These are phyloP conservation scores for Beta macrorhiza DNA, from an alignment of 179 eudicot species.

Conservation along the genomic window DNA sequence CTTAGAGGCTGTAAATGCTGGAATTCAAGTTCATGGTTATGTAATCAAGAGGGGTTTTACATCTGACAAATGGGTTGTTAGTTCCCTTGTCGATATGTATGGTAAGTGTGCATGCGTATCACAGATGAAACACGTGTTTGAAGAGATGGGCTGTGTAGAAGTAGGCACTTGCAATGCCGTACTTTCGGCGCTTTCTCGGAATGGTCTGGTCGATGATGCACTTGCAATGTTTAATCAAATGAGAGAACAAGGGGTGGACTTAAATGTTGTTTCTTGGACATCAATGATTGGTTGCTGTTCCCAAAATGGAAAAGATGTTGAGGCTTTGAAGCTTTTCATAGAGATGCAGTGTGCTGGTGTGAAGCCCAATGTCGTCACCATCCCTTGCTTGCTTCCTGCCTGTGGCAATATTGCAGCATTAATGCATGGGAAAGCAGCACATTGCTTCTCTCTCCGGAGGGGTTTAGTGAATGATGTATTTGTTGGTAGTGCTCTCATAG, in stretches of 20 bases:
- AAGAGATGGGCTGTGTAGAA: conserved; percentile 52
- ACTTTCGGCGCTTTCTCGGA: conserved; percentile 68
- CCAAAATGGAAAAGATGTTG: conserved; percentile 78
- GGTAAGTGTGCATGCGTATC: conserved; percentile 54
- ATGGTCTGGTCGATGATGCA: conserved; percentile 66
- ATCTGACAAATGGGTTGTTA: conserved; percentile 53
- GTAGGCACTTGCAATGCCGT: conserved; percentile 72
- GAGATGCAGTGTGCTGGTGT: conserved; percentile 79
- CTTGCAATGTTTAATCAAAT: conserved; percentile 46
- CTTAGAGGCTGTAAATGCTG: conserved; percentile 43
- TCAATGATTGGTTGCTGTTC: conserved; percentile 81
- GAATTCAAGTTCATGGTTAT: conserved; percentile 64
- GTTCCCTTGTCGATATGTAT: conserved; percentile 77
- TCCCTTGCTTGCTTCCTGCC: conserved; percentile 85
- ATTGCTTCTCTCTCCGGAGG: conserved; percentile 44
- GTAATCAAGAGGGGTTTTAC: conserved; percentile 56
- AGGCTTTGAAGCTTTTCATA: conserved; percentile 78
- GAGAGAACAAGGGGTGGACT: conserved; percentile 46
- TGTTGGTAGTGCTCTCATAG: conserved; percentile 49
- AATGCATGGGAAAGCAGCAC: conserved; percentile 54
- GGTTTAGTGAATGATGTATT: conserved; percentile 37
- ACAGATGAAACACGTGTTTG: conserved; percentile 65
- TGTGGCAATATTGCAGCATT: conserved; percentile 61
- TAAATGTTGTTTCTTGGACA: conserved; percentile 90
- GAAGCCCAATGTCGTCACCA: conserved; percentile 72